Evolutionary conservation across 2,329 filamentous ascomycete species (phyloP), one percentile per base, ranked within the genome.

Genomic region (Colletotrichum tofieldiae): DNA sequence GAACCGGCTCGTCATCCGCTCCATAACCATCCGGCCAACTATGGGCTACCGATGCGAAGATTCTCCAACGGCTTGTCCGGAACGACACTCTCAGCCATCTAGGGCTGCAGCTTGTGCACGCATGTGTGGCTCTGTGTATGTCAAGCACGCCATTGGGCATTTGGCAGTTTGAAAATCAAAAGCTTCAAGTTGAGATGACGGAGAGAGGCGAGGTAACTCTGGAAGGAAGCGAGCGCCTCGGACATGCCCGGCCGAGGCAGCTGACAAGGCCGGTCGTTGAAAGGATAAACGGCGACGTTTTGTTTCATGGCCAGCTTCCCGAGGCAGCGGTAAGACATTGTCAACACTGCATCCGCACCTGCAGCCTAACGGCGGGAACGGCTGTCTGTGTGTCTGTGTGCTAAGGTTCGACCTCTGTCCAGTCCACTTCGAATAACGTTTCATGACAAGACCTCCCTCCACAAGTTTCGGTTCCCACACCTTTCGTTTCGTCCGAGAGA

Each of bases 21-120:
- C 29, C 29, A 45, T 32, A 5, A 14, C 29, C 23, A 14, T 8
- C 9, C 4, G 12, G 16, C 52, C 65, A 14, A 69, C 32, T 60
- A 41, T n/a, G 66, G 45, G 51, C 8, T 26, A 39, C 54, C 70
- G 65, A 72, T 72, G 70, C 70, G 70, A 55, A 23, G 39, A 9
- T 54, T 70, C 70, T 54, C 52, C 70, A 72, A 16, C 54, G 20
- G 70, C 54, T 72, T 47, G 59, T 72, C 65, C 70, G 65, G 65
- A 41, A 29, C 37, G 26, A 35, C 29, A 18, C 29, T 26, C n/a
- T 12, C 43, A 43, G 7, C 23, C 4, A 1, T 1, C 8, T 51
- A 52, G 45, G 35, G 60, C 35, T 52, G 60, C n/a, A 29, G 26
- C 41, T 39, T 63, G n/a, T 12, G 18, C 32, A 43, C 20, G 20